Evolutionary conservation across 176 grass and related monocot genomes (phyloP).

Genomic region (Rhynchospora pubera): DNA sequence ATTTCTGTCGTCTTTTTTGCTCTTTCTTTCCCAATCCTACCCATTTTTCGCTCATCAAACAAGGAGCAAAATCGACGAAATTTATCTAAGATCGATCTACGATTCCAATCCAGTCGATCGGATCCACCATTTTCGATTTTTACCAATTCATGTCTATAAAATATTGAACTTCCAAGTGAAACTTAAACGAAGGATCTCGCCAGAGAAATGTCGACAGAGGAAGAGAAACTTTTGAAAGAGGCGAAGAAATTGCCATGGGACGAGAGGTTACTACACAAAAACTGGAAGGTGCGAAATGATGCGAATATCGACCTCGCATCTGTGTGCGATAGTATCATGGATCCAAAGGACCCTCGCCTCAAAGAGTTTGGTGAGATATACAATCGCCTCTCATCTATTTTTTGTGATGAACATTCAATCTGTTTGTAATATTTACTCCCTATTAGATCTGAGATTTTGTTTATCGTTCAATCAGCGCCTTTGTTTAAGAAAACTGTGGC

Average conservation of each 20-base stretch:
- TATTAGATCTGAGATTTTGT: conserved; percentile 42
- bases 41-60: conserved; percentile 13
- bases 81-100: background rate
- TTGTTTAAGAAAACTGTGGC: conserved; percentile 92
- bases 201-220: conserved; percentile 80
- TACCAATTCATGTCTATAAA: conserved; percentile 25
- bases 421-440: conserved; percentile 12
- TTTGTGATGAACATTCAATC: conserved; percentile 27
- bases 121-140: background rate
- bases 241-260: conserved; percentile 98
- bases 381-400: background rate
- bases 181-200: conserved; percentile 7
- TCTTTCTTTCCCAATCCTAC: conserved; percentile 15
- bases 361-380: conserved; percentile 79
- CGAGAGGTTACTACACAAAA: conserved; percentile 90
- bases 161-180: conserved; percentile 36
- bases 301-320: conserved; percentile 95
- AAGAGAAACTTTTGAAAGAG: conserved; percentile 99
- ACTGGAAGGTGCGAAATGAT: conserved; percentile 99
- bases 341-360: conserved; percentile 93
- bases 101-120: background rate
- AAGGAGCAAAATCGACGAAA: background rate
- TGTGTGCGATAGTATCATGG: conserved; percentile 75
- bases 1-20: conserved; percentile 24
- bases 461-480: conserved; percentile 46